Percentiles rank a stretch among this genome's conserved stretches.
Conservation (phyloP, 208 protist genomes). For the Crithidia fasciculata region DNA sequence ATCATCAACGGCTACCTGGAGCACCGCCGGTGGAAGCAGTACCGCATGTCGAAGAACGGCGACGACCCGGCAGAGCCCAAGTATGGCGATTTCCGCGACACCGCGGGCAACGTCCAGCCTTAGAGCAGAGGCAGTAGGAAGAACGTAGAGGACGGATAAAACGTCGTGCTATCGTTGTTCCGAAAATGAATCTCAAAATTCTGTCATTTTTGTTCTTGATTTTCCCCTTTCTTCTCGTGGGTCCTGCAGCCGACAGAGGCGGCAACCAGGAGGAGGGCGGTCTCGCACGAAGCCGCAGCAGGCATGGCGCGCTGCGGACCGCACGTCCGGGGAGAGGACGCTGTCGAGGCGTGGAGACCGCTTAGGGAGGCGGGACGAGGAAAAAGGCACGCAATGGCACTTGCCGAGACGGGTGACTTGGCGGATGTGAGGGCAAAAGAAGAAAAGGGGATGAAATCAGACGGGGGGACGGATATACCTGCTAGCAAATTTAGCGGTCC, state of each 20-base stretch:
- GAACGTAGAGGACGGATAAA: not conserved
- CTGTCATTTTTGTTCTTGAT: too few species aligned
- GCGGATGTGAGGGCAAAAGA: not conserved
- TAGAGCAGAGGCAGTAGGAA: not conserved
- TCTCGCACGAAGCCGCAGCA: too few species aligned
- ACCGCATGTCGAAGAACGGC: not conserved
- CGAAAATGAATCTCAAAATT: too few species aligned
- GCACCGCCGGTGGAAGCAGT: constrained; percentile 4
- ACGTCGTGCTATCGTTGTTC: not conserved
- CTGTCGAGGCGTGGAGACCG: not conserved
- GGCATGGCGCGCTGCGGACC: too few species aligned
- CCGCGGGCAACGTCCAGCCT: constrained; percentile 1
- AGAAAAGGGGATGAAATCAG: not conserved
- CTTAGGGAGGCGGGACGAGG: not conserved
- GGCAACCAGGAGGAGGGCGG: too few species aligned
- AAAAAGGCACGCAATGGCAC: not conserved
- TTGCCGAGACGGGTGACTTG: not conserved
- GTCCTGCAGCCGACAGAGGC: too few species aligned
- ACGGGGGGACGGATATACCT: constrained; percentile 10
- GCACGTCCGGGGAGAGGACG: too few species aligned
- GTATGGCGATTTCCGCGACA: constrained; percentile 21
- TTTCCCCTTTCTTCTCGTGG: too few species aligned
- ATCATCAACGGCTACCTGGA: constrained; percentile 14
- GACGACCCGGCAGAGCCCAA: constrained; percentile 14
- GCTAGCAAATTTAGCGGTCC: constrained; percentile 16